Evolutionary conservation across 2,329 filamentous ascomycete species (phyloP).

Genomic region (Dryadomyces sulphureus): DNA sequence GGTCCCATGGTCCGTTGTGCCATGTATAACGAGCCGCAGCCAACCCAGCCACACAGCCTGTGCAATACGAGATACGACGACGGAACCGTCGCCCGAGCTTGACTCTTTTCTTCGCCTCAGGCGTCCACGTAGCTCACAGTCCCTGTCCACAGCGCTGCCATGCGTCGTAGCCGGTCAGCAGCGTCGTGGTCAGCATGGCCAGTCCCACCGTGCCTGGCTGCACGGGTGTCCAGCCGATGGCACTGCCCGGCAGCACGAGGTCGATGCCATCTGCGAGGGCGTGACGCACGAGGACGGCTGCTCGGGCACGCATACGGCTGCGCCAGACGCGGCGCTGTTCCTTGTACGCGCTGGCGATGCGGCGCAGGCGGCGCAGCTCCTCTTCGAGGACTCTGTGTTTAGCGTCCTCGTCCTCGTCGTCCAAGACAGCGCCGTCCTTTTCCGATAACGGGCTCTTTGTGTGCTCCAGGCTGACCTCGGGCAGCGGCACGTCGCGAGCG

Average conservation of each 20-base stretch:
- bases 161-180: slow-evolving; percentile 43
- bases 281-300: slow-evolving; percentile 25
- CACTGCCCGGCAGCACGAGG: slow-evolving; percentile 42
- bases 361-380: slow-evolving; percentile 22
- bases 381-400: slow-evolving; percentile 15
- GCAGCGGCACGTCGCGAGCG: slow-evolving; percentile 15
- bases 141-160: slow-evolving; percentile 31
- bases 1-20: no score
- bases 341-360: slow-evolving; percentile 19
- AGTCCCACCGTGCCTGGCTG: slow-evolving; percentile 37
- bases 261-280: slow-evolving; percentile 46
- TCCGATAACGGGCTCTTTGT: neutral
- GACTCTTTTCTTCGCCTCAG: neutral
- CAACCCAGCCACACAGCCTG: no score
- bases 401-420: slow-evolving; percentile 16
- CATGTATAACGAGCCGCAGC: no score
- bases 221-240: slow-evolving; percentile 44
- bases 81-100: no score
- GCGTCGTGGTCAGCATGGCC: slow-evolving; percentile 45
- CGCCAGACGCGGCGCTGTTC: slow-evolving; percentile 16
- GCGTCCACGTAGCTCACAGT: neutral
- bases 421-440: slow-evolving; percentile 5
- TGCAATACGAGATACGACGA: no score
- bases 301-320: slow-evolving; percentile 10
- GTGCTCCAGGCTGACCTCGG: neutral